These are phyloP conservation scores for Ensete glaucum DNA, from an alignment of 176 grass and related monocot genomes.

Conservation along the genomic window DNA sequence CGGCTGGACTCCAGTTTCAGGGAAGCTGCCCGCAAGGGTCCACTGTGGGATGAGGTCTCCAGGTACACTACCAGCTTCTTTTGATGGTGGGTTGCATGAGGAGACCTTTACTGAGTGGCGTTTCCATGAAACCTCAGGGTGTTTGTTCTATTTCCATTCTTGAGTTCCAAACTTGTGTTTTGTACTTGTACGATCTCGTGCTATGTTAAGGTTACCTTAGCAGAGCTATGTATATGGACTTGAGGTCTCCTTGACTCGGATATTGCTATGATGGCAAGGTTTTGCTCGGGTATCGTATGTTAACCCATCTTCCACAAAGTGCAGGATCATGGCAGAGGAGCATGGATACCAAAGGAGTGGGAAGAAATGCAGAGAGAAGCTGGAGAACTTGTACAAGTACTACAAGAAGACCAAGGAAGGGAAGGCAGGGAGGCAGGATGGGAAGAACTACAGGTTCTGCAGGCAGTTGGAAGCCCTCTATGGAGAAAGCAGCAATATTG, in stretches of 20 bases:
- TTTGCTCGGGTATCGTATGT: too few species aligned
- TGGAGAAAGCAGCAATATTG: slow-evolving; percentile 14
- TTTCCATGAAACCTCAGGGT: too few species aligned
- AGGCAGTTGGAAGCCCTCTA: slow-evolving; percentile 80
- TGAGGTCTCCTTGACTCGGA: too few species aligned
- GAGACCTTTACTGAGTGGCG: too few species aligned
- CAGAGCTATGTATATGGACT: too few species aligned
- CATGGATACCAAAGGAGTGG: slow-evolving; percentile 72
- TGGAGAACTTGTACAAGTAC: slow-evolving; percentile 98
- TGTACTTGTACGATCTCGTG: too few species aligned
- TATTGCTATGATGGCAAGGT: too few species aligned
- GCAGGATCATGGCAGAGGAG: slow-evolving; percentile 59
- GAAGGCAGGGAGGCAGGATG: slow-evolving; percentile 53
- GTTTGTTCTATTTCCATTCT: too few species aligned
- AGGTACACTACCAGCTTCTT: slow-evolving; percentile 30
- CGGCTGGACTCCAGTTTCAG: slow-evolving; percentile 67
- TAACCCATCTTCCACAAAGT: not conserved
- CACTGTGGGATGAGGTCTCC: slow-evolving; percentile 80
- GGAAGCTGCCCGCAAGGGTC: slow-evolving; percentile 62
- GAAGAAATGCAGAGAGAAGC: slow-evolving; percentile 96
- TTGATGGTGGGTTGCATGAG: too few species aligned
- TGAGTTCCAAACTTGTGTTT: too few species aligned
- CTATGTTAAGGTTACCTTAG: too few species aligned
- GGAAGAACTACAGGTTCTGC: slow-evolving; percentile 83
- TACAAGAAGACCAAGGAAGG: slow-evolving; percentile 94